Evolutionary conservation across 768 basidiomycete species (phyloP).

Genomic region (Pulveroboletus sp.): DNA sequence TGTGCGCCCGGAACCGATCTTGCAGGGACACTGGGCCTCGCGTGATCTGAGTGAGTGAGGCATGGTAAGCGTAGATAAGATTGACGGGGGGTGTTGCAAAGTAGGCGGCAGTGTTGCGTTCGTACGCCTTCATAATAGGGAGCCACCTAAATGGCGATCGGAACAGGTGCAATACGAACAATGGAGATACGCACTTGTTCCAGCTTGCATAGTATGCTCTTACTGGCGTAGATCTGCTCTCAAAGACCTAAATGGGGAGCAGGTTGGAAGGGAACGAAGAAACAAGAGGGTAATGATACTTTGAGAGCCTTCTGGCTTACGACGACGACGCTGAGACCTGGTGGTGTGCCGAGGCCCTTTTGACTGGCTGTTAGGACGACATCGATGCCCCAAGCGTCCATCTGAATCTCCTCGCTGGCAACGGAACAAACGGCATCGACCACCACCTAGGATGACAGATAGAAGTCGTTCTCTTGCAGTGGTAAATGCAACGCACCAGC

Average conservation of each 20-base stretch:
- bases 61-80: constrained; percentile 86
- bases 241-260: constrained; percentile 2
- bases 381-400: constrained; percentile 93
- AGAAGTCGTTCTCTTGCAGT: neutral
- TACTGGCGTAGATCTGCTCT: constrained; percentile 44
- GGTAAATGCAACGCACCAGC: constrained; percentile 45
- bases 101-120: constrained; percentile 76
- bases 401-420: constrained; percentile 90
- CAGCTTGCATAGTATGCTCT: constrained; percentile 86
- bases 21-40: constrained; percentile 60
- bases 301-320: constrained; percentile 79
- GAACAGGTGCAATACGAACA: neutral
- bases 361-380: constrained; percentile 84
- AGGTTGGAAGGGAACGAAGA: neutral
- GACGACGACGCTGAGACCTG: constrained; percentile 85
- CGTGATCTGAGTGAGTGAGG: constrained; percentile 75
- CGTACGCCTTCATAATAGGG: constrained; percentile 93
- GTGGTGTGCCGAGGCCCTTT: constrained; percentile 92
- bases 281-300: constrained; percentile 29
- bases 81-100: constrained; percentile 97
- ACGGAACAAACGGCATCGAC: constrained; percentile 97
- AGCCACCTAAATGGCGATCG: constrained; percentile 58
- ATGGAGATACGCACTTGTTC: constrained; percentile 58
- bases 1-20: constrained; percentile 77
- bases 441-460: constrained; percentile 48